A percentile compares a stretch with the other conserved stretches of the same genome.
Conservation (phyloP, 768 basidiomycete genomes). For the Termitomyces bulborhizus region DNA sequence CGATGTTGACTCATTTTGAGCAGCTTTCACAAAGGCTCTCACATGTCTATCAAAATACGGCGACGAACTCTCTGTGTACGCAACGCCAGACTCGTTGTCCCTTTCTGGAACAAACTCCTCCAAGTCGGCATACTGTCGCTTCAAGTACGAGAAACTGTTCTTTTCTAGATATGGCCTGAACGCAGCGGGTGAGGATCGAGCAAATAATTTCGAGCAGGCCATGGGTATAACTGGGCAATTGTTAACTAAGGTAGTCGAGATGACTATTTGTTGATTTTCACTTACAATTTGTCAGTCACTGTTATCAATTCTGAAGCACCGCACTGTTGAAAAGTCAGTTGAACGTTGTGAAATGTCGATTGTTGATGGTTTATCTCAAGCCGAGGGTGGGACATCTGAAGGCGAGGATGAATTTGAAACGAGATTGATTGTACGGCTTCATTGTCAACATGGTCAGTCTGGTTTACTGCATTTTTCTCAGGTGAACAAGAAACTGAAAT, state of each 20-base stretch:
- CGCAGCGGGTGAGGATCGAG: conserved; percentile 12
- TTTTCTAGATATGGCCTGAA: conserved; percentile 61
- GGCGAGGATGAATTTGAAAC: conserved; percentile 66
- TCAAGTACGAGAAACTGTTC: conserved; percentile 62
- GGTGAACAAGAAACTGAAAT: background rate
- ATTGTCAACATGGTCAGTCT: conserved; percentile 73
- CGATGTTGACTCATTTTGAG: conserved; percentile 12
- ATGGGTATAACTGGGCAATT: conserved; percentile 57
- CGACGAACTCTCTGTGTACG: conserved; percentile 70
- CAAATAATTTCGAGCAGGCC: conserved; percentile 29
- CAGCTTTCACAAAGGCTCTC: conserved; percentile 72
- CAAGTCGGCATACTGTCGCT: conserved; percentile 75
- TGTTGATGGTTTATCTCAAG: conserved; percentile 37
- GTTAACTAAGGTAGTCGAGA: conserved; percentile 49
- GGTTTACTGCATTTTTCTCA: background rate
- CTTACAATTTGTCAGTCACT: conserved; percentile 39
- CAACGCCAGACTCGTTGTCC: conserved; percentile 51
- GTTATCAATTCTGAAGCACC: conserved; percentile 68
- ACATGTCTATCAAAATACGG: conserved; percentile 78
- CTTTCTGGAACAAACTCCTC: conserved; percentile 76
- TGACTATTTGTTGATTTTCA: background rate
- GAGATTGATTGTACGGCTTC: conserved; percentile 61
- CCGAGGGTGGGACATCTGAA: conserved; percentile 27
- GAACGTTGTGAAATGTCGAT: conserved; percentile 74
- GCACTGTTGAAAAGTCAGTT: conserved; percentile 68